Conservation (phyloP, 2,329 filamentous ascomycete species). For the Penicillium hesseltinei region DNA sequence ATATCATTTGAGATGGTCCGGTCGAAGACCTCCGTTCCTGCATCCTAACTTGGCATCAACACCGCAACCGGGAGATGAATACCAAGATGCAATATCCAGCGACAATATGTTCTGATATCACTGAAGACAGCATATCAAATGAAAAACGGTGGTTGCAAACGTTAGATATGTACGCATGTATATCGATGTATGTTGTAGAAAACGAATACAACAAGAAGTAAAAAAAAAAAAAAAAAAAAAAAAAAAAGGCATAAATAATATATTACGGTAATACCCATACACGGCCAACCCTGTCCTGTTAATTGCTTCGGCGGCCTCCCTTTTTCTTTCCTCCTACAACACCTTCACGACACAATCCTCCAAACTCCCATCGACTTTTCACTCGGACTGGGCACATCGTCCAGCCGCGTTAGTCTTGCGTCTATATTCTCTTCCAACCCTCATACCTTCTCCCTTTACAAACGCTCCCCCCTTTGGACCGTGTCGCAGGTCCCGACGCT, state of each 20-base stretch:
- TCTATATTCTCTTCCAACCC: constrained; percentile 1
- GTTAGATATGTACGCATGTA: not conserved
- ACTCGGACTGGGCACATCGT: constrained; percentile 25
- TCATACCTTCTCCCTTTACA: constrained; percentile 2
- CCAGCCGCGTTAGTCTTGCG: constrained; percentile 25
- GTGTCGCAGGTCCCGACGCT: constrained; percentile 37
- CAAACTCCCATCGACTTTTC: constrained; percentile 10
- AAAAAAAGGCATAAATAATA: not conserved
- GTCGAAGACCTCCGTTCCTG: not conserved
- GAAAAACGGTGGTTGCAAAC: not conserved
- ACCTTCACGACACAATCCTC: constrained; percentile 11
- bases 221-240: not conserved
- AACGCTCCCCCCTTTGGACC: constrained; percentile 14
- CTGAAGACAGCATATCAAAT: not conserved
- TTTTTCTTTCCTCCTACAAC: constrained; percentile 17
- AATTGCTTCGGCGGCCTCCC: constrained; percentile 14
- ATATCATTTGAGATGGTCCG: not conserved
- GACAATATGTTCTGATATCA: not conserved
- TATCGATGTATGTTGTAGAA: too few species aligned
- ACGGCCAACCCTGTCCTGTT: constrained; percentile 6
- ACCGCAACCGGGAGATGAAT: not conserved
- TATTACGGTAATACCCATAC: constrained; percentile 13
- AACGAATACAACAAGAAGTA: too few species aligned
- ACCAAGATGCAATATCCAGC: not conserved
- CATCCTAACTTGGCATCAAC: constrained; percentile 1